phyloP scores from a whole-genome alignment of 129 eudicot species.

The Dittrichia graveolens region DNA sequence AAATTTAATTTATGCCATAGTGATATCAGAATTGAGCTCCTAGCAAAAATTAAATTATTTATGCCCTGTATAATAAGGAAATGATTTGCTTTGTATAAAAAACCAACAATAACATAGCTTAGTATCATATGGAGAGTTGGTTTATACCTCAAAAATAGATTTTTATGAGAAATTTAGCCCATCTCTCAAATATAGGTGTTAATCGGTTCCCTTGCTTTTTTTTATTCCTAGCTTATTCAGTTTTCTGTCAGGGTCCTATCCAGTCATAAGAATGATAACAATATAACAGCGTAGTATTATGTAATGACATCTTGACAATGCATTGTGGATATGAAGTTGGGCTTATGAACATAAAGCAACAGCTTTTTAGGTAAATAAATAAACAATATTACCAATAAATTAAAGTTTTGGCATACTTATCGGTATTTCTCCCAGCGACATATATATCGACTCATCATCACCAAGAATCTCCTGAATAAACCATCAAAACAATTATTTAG shows the following conservation, averaged over 20 bases:
- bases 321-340: constrained; percentile 4
- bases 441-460: constrained; percentile 89
- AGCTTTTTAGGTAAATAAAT: constrained; percentile 20
- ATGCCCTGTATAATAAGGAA: background rate
- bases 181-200: background rate
- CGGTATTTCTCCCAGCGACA: constrained; percentile 97
- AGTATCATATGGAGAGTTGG: too few species aligned
- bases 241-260: background rate
- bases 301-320: background rate
- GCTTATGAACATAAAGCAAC: constrained; percentile 23
- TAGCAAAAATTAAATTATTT: background rate
- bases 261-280: constrained; percentile 6
- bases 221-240: background rate
- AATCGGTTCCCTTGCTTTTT: background rate
- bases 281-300: background rate
- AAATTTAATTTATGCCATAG: too few species aligned
- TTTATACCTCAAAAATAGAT: too few species aligned
- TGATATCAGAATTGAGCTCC: constrained; percentile 4
- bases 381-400: constrained; percentile 37
- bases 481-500: constrained; percentile 21
- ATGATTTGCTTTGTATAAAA: background rate
- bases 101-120: background rate
- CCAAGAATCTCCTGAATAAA: constrained; percentile 81
- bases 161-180: background rate
- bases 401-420: constrained; percentile 79